Evolutionary conservation across 140 eudicot genomes (phyloP).

Genomic region (Bidens hawaiensis): DNA sequence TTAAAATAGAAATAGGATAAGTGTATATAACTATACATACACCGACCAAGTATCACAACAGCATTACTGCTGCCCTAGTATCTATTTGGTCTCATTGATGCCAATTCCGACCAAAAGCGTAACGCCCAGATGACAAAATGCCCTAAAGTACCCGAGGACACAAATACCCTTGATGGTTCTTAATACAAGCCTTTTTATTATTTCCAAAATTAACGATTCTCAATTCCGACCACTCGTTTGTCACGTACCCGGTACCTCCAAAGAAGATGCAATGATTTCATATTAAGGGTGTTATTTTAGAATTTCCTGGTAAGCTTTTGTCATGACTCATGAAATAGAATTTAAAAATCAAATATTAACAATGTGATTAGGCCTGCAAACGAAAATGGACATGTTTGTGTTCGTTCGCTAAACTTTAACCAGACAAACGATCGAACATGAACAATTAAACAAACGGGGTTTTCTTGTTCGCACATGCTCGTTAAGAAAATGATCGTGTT

Average conservation of each 20-base stretch:
- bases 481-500: no score
- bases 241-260: slow-evolving; percentile 5
- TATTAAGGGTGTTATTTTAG: background rate
- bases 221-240: background rate
- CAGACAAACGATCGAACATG: no score
- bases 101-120: background rate
- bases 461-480: no score
- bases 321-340: background rate
- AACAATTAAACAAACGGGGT: no score
- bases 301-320: background rate
- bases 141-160: background rate
- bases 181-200: background rate
- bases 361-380: no score
- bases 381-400: no score
- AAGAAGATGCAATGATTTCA: background rate
- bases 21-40: background rate
- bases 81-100: background rate
- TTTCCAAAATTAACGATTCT: background rate
- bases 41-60: background rate
- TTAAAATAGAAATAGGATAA: background rate
- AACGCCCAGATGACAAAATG: background rate
- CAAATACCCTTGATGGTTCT: background rate
- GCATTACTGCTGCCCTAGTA: background rate
- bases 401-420: no score
- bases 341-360: background rate